Evolutionary conservation across 345 rosid genomes (phyloP), one percentile per base, ranked within the genome.

Genomic region (Boechera divaricarpa): DNA sequence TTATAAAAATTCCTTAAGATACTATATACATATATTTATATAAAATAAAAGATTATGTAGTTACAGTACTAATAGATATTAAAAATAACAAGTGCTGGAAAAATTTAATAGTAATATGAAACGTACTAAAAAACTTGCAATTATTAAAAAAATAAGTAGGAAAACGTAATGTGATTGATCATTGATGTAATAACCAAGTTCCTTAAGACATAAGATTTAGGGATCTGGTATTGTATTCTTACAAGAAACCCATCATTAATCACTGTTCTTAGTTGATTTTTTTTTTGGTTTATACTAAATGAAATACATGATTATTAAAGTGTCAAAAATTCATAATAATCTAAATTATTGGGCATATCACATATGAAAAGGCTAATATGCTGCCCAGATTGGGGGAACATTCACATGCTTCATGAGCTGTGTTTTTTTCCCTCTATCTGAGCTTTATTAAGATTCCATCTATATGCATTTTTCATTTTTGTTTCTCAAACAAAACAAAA

Each of bases 361-460:
- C 74, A 73, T 79, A 67, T 67, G 74, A 55, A 44, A 72, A 58
- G 76, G 81, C 89, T 82, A 73, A 81, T 82, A 73, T 80, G 28
- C 69, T 80, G 87, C 91, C 79, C 81, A 63, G 76, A 78, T 78
- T 84, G 80, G 63, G 92, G 89, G 80, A 83, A 82, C 83, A 76
- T 81, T 62, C 86, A 85, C 81, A 81, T 85, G 87, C 77, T 42
- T 52, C 78, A 78, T 73, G 82, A 79, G 82, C 82, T 79, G 80
- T 77, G 63, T 53, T 31, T 67, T 47, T 51, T 39, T 24, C 5
- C 5, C 36, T 18, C 45, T 44, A 61, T 47, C n/a, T 63, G 13
- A 63, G 51, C 51, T 48, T 47, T 71, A 35, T 55, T 8, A 38
- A 38, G 44, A 72, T 59, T 60, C 26, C 41, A 78, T 67, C 49